These are phyloP conservation scores for Starmera dryadoides DNA, from an alignment of 805 yeast species.

Conservation along the genomic window DNA sequence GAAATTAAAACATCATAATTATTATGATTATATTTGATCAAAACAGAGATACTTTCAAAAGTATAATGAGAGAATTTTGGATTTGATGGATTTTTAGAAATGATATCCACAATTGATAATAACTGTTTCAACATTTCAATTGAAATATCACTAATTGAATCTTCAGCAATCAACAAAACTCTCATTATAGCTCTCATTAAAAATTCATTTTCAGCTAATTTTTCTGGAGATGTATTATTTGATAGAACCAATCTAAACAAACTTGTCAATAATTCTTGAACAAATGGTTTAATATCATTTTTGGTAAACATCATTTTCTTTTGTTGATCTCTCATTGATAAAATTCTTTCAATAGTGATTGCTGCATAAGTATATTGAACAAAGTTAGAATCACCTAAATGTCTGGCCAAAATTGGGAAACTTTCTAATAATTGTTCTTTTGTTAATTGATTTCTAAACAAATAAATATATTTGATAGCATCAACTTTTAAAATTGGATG, in stretches of 20 bases:
- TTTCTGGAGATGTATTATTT: conserved; percentile 68
- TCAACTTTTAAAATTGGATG: conserved; percentile 84
- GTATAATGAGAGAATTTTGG: conserved; percentile 88
- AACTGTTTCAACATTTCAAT: conserved; percentile 53
- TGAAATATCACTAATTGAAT: conserved; percentile 40
- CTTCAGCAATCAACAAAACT: conserved; percentile 66
- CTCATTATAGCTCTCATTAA: conserved; percentile 86
- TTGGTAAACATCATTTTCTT: conserved; percentile 60
- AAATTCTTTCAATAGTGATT: conserved; percentile 81
- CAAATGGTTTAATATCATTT: conserved; percentile 59
- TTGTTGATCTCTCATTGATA: conserved; percentile 66
- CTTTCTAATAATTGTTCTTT: conserved; percentile 76
- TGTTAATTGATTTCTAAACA: conserved; percentile 87
- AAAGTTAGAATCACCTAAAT: conserved; percentile 57
- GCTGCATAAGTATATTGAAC: conserved; percentile 93
- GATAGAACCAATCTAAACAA: conserved; percentile 61
- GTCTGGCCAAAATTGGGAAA: conserved; percentile 69
- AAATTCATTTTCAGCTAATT: conserved; percentile 91
- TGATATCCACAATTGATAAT: conserved; percentile 58
- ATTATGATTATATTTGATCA: conserved; percentile 46
- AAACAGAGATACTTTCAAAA: conserved; percentile 80
- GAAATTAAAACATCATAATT: conserved; percentile 28
- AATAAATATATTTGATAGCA: conserved; percentile 84
- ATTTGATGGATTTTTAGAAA: conserved; percentile 87
- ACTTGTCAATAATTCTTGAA: conserved; percentile 53